These are phyloP conservation scores for Diaporthe humulicola DNA, from an alignment of 2,329 filamentous ascomycete genomes.

Conservation along the genomic window DNA sequence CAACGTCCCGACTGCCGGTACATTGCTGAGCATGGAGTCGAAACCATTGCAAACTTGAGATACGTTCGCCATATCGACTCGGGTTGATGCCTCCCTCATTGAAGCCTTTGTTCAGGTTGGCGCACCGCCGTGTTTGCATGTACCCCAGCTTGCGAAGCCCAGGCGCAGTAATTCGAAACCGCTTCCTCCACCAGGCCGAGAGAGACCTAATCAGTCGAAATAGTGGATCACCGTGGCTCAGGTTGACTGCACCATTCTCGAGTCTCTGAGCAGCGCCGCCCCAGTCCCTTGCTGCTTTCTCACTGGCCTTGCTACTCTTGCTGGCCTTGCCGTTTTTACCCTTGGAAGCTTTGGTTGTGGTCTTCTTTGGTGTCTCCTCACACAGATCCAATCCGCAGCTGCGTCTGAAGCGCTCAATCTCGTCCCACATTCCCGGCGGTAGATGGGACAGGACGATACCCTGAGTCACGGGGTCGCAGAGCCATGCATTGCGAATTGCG, in stretches of 20 bases:
- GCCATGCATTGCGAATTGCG: conserved; percentile 84
- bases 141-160: conserved; percentile 93
- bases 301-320: conserved; percentile 50
- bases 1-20: conserved; percentile 87
- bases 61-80: conserved; percentile 80
- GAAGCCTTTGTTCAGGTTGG: conserved; percentile 80
- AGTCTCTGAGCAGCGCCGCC: conserved; percentile 75
- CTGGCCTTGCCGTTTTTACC: conserved; percentile 53
- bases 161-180: conserved; percentile 82
- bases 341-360: conserved; percentile 42
- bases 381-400: conserved; percentile 71
- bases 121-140: conserved; percentile 80
- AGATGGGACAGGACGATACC: conserved; percentile 82
- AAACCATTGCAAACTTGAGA: conserved; percentile 77
- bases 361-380: conserved; percentile 51
- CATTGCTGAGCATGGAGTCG: conserved; percentile 76
- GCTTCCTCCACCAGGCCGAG: conserved; percentile 89
- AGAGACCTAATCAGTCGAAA: conserved; percentile 81
- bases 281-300: conserved; percentile 74
- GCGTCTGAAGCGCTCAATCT: conserved; percentile 79
- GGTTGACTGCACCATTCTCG: conserved; percentile 78
- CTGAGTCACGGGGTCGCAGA: conserved; percentile 82
- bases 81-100: conserved; percentile 72
- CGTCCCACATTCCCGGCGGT: conserved; percentile 75
- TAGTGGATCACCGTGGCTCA: conserved; percentile 87